Evolutionary conservation across 2,329 filamentous ascomycete genomes (phyloP), one percentile per base, ranked within the genome.

Genomic region (Drechslera avenae): DNA sequence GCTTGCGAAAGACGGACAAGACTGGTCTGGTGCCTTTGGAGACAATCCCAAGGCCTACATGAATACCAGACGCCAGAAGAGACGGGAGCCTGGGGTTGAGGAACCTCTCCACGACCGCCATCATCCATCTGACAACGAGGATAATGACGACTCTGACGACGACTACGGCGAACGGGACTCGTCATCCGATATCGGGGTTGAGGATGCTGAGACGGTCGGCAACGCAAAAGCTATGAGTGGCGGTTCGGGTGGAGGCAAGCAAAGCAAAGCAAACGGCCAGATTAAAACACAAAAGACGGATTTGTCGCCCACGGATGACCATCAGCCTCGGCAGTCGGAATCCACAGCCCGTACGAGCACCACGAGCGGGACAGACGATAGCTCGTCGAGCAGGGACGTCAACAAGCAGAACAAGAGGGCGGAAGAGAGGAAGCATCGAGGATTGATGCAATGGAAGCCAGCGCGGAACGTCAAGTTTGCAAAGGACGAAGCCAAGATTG

Each of bases 371-470:
- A 57, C 49, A 3, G 57, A 50, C 30, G 37, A 39, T 18, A 47
- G 57, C 1, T 67, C 44, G 48, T 72, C 62, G 32, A 59, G 53
- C 67, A 86, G 86, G 68, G 81, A 87, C 17, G 85, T 88, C 69
- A 86, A 85, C 63, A 79, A 80, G 49, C 82, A 85, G 56, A 90
- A 87, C 68, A 85, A 88, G 56, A 86, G 89, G 39, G 76, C 78
- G 37, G 80, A 97, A 69, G 88, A 92, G 71, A 84, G 92, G 0
- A 91, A 92, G 75, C 91, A 97, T 62, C 82, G 92, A 9, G 93
- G 93, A 0, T 66, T 96, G 68, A 96, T 97, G 90, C 93, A 97
- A 73, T 97, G 92, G 91, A 89, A 86, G 67, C 92, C 93, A 0
- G 89, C 92, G 70, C 82, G 93, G 33, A 96, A 96, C 69, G 79